Conservation (phyloP, 768 basidiomycete genomes). For the Hemileccinum impolitum region DNA sequence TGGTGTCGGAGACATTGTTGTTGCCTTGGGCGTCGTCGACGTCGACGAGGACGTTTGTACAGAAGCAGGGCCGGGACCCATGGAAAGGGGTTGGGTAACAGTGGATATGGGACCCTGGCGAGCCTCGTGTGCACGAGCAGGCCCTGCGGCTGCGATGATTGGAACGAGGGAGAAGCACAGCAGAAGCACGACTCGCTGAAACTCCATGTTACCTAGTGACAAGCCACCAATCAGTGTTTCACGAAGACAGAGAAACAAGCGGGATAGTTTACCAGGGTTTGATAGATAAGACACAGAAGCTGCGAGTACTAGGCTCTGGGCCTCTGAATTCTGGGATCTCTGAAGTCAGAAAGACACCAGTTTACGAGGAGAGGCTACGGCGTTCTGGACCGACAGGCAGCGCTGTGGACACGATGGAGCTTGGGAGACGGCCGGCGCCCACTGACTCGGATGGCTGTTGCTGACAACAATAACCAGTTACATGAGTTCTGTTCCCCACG, state of each 20-base stretch:
- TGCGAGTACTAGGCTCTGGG: no score
- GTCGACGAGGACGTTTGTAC: conserved; percentile 3
- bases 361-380: background rate
- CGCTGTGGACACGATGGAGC: background rate
- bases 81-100: background rate
- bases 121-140: conserved; percentile 17
- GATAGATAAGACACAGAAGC: background rate
- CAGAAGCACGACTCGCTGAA: conserved; percentile 6
- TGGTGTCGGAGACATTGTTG: conserved; percentile 14
- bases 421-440: conserved; percentile 2
- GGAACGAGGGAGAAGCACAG: conserved; percentile 9
- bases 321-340: background rate
- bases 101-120: conserved; percentile 18
- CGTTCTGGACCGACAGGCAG: background rate
- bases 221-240: background rate
- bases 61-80: conserved; percentile 9
- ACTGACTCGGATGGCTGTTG: background rate
- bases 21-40: background rate
- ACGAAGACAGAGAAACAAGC: background rate
- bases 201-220: conserved; percentile 10
- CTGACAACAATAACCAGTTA: conserved; percentile 9
- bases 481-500: conserved; percentile 10
- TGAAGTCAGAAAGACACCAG: background rate
- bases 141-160: conserved; percentile 13
- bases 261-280: background rate